A percentile compares a stretch with the other conserved stretches of the same genome.
Evolutionary conservation across 805 yeast species (phyloP).

Genomic region (Vanderwaltozyma polyspora): DNA sequence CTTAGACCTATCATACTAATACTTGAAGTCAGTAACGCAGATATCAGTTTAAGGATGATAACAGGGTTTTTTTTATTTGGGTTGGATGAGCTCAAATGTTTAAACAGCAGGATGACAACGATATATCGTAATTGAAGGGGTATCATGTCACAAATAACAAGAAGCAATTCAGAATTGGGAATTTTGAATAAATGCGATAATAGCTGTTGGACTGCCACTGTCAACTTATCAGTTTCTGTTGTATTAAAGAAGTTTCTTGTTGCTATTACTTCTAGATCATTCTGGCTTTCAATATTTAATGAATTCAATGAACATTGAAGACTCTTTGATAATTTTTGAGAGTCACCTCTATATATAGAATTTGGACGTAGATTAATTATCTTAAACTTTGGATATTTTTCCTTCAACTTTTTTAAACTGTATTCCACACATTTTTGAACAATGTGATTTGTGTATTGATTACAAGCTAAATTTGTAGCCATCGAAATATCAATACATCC

Average conservation of each 20-base stretch:
- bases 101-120: conserved; percentile 39
- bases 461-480: conserved; percentile 18
- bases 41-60: conserved; percentile 33
- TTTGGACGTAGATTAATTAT: conserved; percentile 6
- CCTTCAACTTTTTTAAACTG: conserved; percentile 19
- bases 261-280: conserved; percentile 29
- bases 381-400: conserved; percentile 16
- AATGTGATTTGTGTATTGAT: conserved; percentile 20
- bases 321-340: not conserved
- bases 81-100: conserved; percentile 16
- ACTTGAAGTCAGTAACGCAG: conserved; percentile 56
- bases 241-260: conserved; percentile 56
- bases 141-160: conserved; percentile 58
- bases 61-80: conserved; percentile 8
- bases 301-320: not conserved
- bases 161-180: conserved; percentile 36
- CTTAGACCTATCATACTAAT: conserved; percentile 82
- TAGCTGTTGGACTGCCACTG: conserved; percentile 43
- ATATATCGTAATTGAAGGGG: conserved; percentile 71
- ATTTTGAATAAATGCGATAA: conserved; percentile 32
- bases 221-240: conserved; percentile 46
- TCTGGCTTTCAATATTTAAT: conserved; percentile 1
- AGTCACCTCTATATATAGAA: conserved; percentile 8
- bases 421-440: conserved; percentile 16
- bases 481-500: conserved; percentile 23